Base-by-base conservation (phyloP, 2,329 filamentous ascomycete species). In the Phyllosticta ampelicida region DNA sequence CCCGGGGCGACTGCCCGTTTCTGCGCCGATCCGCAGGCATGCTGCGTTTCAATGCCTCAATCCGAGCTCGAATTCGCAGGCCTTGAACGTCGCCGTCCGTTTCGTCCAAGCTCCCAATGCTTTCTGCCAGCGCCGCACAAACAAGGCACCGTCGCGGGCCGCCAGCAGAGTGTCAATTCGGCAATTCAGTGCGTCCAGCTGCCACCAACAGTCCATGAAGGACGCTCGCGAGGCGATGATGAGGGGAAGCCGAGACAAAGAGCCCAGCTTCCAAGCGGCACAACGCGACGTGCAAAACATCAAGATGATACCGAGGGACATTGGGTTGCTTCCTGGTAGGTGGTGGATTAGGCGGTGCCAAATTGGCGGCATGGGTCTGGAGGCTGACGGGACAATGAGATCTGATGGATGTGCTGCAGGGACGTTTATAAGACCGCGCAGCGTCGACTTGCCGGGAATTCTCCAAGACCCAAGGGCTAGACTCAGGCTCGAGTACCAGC, bases 381-480 rank as follows among this genome's bases (percentile, higher is more conserved):
- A 29, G 19, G 23, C n/a, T 53, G 50, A 30, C 44, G 23, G 23
- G 20, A 54, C 16, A 18, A 20, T 21, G 44, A 54, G 28, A 20
- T 20, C 23, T 56, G 16, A 20, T 26, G 53, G 16, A 1, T 28
- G 16, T 53, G 51, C 26, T 21, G 48, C 54, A 74, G 72, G 63
- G 26, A 73, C 71, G 23, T 71, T 73, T 54, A 62, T 74, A 19
- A 67, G 65, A 51, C 71, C 71, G 13, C 67, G 66, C 6, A 63
- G 66, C 55, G 16, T 54, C 11, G 68, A 67, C 49, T 62, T 63
- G 26, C 69, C 71, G 2, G 65, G 67, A 1, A 10, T 66, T 1
- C 63, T 69, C 61, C 53, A 21, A 6, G 55, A 61, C 1, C 67
- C 68, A 6, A 56, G 53, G 50, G n/a, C 53, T 11, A 61, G 67